phyloP scores from a whole-genome alignment of 2,329 filamentous ascomycete genomes.

The Arachnopeziza araneosa region DNA sequence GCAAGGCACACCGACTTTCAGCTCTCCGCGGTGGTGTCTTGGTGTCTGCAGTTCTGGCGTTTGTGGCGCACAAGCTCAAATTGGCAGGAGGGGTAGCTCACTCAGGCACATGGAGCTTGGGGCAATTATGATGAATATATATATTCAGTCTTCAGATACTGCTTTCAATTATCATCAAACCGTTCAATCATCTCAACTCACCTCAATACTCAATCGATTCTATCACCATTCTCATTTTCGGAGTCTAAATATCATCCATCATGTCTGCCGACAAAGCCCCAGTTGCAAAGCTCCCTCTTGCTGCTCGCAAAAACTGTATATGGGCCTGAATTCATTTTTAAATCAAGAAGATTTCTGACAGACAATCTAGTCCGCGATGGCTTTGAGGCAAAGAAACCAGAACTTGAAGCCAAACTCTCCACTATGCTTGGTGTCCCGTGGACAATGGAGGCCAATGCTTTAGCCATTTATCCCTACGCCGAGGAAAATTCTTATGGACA shows the following conservation, averaged over 20 bases:
- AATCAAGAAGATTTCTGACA: background rate
- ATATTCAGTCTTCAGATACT: background rate
- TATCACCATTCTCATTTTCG: background rate
- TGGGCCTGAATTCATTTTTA: background rate
- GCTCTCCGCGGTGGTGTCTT: background rate
- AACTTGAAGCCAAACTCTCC: slow-evolving; percentile 40
- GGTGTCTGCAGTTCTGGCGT: background rate
- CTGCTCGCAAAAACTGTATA: slow-evolving; percentile 46
- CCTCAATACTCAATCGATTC: background rate
- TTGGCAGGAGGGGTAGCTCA: background rate
- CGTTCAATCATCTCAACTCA: background rate
- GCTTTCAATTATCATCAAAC: background rate
- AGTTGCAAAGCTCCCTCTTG: slow-evolving; percentile 45
- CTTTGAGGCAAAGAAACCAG: slow-evolving; percentile 43
- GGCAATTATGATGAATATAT: background rate
- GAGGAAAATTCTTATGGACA: slow-evolving; percentile 30
- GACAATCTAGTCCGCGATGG: slow-evolving; percentile 37
- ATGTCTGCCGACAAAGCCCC: slow-evolving; percentile 32
- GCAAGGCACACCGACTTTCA: slow-evolving; percentile 7
- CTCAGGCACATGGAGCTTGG: background rate
- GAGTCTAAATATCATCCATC: background rate
- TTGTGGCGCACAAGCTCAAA: background rate
- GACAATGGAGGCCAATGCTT: slow-evolving; percentile 45
- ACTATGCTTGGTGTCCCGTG: slow-evolving; percentile 42
- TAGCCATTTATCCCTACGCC: slow-evolving; percentile 43